Evolutionary conservation across 257 asterid species (phyloP).

Genomic region (Echium plantagineum): DNA sequence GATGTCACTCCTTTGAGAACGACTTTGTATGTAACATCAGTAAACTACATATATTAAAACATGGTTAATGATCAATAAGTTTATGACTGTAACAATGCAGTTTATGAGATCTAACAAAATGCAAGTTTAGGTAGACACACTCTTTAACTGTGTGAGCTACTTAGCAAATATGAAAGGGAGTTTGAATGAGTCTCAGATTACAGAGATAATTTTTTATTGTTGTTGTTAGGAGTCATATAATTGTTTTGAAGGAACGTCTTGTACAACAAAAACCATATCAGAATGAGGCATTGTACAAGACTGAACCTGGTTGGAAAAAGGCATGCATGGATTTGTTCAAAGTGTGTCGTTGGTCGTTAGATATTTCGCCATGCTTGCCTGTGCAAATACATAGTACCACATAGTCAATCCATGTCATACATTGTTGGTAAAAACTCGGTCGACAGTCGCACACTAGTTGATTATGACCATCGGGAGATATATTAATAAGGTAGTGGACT

Average conservation of each 20-base stretch:
- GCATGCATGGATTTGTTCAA: conserved; percentile 37
- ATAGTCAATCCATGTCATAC: conserved; percentile 22
- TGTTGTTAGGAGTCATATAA: not conserved
- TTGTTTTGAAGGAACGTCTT: conserved; percentile 35
- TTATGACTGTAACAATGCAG: not conserved
- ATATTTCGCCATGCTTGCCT: conserved; percentile 47
- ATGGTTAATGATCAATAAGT: not conserved
- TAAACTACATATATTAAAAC: conserved; percentile 50
- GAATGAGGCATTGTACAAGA: conserved; percentile 76
- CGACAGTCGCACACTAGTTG: too few species aligned
- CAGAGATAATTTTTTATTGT: too few species aligned
- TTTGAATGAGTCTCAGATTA: not conserved
- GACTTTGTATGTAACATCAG: conserved; percentile 75
- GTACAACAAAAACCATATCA: conserved; percentile 49
- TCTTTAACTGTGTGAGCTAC: not conserved
- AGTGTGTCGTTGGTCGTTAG: conserved; percentile 29
- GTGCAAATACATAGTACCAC: conserved; percentile 45
- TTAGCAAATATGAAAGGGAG: not conserved
- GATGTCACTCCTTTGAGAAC: conserved; percentile 55
- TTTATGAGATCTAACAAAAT: not conserved
- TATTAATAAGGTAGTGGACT: too few species aligned
- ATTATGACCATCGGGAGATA: too few species aligned
- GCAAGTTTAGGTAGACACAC: not conserved
- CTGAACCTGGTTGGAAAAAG: conserved; percentile 56
- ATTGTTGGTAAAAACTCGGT: not conserved